phyloP scores from a whole-genome alignment of 2,329 filamentous ascomycete species.

The Penicillium sp. region DNA sequence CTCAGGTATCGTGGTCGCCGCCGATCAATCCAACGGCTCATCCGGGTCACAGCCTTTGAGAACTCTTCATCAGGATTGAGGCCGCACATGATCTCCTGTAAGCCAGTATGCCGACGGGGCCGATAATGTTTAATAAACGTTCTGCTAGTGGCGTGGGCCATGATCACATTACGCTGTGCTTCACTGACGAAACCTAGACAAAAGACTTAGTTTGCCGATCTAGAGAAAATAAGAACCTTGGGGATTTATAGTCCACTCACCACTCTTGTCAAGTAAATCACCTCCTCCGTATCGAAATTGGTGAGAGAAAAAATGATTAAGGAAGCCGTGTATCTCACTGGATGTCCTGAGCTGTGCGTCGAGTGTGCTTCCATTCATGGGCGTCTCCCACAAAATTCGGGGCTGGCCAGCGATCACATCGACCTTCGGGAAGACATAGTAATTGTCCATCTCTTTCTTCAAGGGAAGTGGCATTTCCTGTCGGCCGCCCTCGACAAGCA shows the following conservation, averaged over 20 bases:
- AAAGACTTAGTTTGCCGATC: not conserved
- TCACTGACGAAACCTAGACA: not conserved
- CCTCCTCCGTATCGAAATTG: not conserved
- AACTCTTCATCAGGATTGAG: not conserved
- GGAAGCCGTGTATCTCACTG: not conserved
- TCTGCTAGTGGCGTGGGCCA: not conserved
- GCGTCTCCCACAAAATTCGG: not conserved
- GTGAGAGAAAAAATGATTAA: not conserved
- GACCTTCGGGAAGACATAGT: not conserved
- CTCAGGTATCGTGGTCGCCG: not conserved
- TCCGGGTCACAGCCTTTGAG: not conserved
- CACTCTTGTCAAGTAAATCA: not conserved
- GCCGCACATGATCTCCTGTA: not conserved
- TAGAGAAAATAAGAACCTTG: not conserved
- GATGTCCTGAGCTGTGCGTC: not conserved
- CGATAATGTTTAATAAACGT: not conserved
- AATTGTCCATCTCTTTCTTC: not conserved
- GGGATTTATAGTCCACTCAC: not conserved
- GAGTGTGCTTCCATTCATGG: not conserved
- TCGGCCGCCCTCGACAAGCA: not conserved
- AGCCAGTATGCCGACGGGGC: not conserved
- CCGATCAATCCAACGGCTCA: not conserved
- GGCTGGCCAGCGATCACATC: not conserved
- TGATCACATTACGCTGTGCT: not conserved
- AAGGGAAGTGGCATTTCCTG: not conserved